phyloP scores from a whole-genome alignment of 306 rosid species.

The Vicia villosa region DNA sequence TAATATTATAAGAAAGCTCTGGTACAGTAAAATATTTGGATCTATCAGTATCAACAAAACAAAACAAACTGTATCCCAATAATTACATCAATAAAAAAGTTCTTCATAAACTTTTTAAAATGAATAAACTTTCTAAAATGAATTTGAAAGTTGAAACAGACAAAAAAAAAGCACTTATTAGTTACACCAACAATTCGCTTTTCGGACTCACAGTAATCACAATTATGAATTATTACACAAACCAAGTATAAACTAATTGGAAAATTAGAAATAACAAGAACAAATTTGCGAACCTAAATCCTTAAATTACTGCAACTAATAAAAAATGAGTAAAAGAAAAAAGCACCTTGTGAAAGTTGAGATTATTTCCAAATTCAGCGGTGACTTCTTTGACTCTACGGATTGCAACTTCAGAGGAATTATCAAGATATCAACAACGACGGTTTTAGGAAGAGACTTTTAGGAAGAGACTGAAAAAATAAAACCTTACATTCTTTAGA shows the following conservation, averaged over 20 bases:
- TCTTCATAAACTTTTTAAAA: too few species aligned
- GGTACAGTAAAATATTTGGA: too few species aligned
- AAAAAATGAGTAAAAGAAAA: neutral
- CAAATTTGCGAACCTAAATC: conserved; percentile 34
- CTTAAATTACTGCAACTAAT: neutral
- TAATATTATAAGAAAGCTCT: too few species aligned
- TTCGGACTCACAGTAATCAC: conserved; percentile 13
- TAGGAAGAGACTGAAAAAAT: too few species aligned
- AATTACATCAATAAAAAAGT: too few species aligned
- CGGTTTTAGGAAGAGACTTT: too few species aligned
- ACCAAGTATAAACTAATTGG: neutral
- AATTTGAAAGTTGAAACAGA: too few species aligned
- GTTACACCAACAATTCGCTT: neutral
- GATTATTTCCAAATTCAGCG: conserved; percentile 68
- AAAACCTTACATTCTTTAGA: too few species aligned
- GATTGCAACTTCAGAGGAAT: conserved; percentile 68
- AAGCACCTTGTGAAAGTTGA: conserved; percentile 75
- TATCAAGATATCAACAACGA: conserved; percentile 84
- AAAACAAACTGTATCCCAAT: too few species aligned
- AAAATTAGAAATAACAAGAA: conserved; percentile 3
- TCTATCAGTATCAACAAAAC: too few species aligned
- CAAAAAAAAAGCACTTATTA: neutral
- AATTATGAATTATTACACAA: conserved; percentile 24
- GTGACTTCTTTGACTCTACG: conserved; percentile 77
- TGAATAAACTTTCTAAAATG: too few species aligned